phyloP scores from a whole-genome alignment of 2,329 filamentous ascomycete species.

The Aspergillus bombycis region DNA sequence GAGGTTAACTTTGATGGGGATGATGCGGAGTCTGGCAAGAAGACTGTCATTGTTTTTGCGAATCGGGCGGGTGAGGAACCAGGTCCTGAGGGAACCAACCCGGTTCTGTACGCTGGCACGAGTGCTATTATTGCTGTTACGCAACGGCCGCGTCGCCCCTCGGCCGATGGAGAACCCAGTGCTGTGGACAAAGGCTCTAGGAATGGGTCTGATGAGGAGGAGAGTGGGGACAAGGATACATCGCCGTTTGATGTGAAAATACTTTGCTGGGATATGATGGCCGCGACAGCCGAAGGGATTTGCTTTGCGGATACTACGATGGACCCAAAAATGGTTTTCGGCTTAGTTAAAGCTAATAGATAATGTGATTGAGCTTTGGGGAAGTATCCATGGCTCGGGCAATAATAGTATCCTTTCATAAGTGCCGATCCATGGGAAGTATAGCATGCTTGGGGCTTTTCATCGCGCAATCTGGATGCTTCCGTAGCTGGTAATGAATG shows the following conservation, averaged over 20 bases:
- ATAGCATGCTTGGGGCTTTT: neutral
- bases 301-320: constrained; percentile 50
- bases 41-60: constrained; percentile 50
- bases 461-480: neutral
- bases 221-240: constrained; percentile 19
- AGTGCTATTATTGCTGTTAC: constrained; percentile 48
- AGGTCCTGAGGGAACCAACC: constrained; percentile 38
- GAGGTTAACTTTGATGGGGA: constrained; percentile 29
- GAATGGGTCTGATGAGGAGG: constrained; percentile 20
- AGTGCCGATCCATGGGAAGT: neutral
- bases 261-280: constrained; percentile 51
- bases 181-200: constrained; percentile 11
- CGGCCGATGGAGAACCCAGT: constrained; percentile 2
- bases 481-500: too few relatives aligned
- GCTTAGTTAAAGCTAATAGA: constrained; percentile 23
- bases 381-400: neutral
- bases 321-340: constrained; percentile 46
- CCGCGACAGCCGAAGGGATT: constrained; percentile 48
- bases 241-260: constrained; percentile 41
- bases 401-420: neutral
- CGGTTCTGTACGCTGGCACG: constrained; percentile 52
- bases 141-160: constrained; percentile 30
- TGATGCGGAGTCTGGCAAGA: constrained; percentile 28
- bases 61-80: constrained; percentile 51
- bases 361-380: neutral